Evolutionary conservation across 2,329 filamentous ascomycete genomes (phyloP).

Genomic region (Exophiala aquamarina): DNA sequence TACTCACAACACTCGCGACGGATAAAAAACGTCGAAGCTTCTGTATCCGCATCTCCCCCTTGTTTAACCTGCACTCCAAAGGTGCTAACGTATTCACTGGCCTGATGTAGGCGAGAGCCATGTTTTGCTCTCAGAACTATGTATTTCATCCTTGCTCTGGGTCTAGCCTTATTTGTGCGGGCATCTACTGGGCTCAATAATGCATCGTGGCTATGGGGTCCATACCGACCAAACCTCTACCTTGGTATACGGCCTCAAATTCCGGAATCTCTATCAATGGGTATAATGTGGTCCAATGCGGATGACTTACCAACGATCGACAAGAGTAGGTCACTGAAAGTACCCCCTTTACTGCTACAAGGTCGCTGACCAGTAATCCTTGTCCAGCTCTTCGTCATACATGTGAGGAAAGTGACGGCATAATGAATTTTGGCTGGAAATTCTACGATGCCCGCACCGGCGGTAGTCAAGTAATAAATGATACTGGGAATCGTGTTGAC

Average conservation of each 20-base stretch:
- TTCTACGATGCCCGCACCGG: constrained; percentile 87
- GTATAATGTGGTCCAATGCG: constrained; percentile 85
- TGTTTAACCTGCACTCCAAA: neutral
- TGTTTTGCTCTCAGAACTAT: neutral
- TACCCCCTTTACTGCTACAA: neutral
- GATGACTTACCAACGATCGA: constrained; percentile 75
- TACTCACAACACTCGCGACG: too few relatives aligned
- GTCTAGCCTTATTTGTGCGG: constrained; percentile 9
- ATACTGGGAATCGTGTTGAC: constrained; percentile 81
- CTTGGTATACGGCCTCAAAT: constrained; percentile 82
- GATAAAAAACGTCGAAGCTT: too few relatives aligned
- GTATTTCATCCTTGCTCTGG: neutral
- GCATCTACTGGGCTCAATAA: constrained; percentile 59
- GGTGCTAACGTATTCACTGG: neutral
- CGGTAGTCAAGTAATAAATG: constrained; percentile 84
- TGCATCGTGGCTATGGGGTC: constrained; percentile 87
- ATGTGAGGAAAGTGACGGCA: constrained; percentile 89
- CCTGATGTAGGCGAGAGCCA: neutral
- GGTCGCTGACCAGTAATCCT: neutral
- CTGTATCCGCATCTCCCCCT: too few relatives aligned
- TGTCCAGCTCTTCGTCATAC: constrained; percentile 80
- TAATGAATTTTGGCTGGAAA: constrained; percentile 95
- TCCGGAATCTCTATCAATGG: constrained; percentile 75
- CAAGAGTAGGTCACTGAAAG: constrained; percentile 59
- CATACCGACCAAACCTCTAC: constrained; percentile 89